Evolutionary conservation across 108 stramenopile species (phyloP), one percentile per base, ranked within the genome.

Genomic region (Chaetoceros muelleri): DNA sequence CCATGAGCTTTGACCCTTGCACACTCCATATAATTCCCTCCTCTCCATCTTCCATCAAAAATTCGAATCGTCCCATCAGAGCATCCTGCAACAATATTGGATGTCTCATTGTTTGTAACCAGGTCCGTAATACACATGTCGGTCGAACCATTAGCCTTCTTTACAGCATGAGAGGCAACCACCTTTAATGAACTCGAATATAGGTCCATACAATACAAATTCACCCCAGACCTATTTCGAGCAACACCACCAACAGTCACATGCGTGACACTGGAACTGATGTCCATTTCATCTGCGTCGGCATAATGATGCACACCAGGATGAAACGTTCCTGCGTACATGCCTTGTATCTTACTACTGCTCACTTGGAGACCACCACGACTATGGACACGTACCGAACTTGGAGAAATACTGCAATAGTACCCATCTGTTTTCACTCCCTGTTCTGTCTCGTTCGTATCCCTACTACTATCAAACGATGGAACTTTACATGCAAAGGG

Each of bases 61-160:
- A 92, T 29, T 22, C 82, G 78, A 22, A 92, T 61, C 7, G 82
- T 74, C 8, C 90, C 90, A 73, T 92, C 90, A 13, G 81, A 59
- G 55, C 85, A 87, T 13, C 84, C 90, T 26, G 78, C 82, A 24
- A 92, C 71, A 50, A 92, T 54, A 10, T 64, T 69, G 48, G 66
- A 64, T 34, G 70, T 64, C 1, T 70, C 69, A 22, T 74, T 57
- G 61, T 79, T 81, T 2, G 64, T 65, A 23, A 72, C 70, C 60
- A 85, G 57, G 45, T 73, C 77, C n/a, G 77, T 69, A 5, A 85
- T 78, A 34, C 75, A 71, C 29, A 75, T 49, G 28, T 76, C 62
- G n/a, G 19, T 21, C 64, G 28, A 53, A 26, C 3, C 49, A n/a
- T 52, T 47, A 22, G 64, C 62, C 48, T 55, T 51, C 10, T 61